Conservation (phyloP, 129 eudicot species). For the Helianthus tuberosus region DNA sequence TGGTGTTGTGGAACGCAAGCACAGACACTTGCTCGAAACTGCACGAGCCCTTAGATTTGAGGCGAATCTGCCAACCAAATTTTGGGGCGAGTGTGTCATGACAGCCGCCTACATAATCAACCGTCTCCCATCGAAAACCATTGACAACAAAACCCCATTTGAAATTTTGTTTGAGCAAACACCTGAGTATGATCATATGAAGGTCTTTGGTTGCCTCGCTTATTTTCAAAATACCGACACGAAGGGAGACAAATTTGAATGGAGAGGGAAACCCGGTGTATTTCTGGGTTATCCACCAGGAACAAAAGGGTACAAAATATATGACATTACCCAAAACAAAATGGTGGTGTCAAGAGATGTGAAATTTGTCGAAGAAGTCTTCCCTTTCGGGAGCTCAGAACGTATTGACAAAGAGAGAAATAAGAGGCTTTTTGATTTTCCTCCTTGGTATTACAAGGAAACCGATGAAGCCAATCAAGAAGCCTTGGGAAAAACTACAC, state of each 20-base stretch:
- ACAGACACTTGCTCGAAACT: too few relatives aligned
- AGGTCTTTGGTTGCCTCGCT: neutral
- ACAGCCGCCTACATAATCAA: neutral
- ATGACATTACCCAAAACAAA: neutral
- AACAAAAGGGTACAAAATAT: neutral
- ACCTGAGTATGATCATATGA: too few relatives aligned
- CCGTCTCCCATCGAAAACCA: neutral
- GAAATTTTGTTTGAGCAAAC: neutral
- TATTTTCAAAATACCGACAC: neutral
- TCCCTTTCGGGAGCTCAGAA: neutral
- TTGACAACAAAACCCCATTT: neutral
- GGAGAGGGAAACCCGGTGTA: neutral
- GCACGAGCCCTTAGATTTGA: neutral
- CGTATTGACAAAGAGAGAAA: neutral
- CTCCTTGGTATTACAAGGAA: neutral
- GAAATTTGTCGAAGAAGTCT: neutral
- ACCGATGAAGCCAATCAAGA: neutral
- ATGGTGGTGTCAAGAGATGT: conserved; percentile 2
- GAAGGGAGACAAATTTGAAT: neutral
- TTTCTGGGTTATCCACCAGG: neutral
- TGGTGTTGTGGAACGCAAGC: too few relatives aligned
- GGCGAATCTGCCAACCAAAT: neutral
- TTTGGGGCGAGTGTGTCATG: neutral
- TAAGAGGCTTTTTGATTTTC: neutral
- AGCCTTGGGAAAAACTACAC: neutral